Base-by-base conservation (phyloP, 257 asterid species). In the Solanum dulcamara region DNA sequence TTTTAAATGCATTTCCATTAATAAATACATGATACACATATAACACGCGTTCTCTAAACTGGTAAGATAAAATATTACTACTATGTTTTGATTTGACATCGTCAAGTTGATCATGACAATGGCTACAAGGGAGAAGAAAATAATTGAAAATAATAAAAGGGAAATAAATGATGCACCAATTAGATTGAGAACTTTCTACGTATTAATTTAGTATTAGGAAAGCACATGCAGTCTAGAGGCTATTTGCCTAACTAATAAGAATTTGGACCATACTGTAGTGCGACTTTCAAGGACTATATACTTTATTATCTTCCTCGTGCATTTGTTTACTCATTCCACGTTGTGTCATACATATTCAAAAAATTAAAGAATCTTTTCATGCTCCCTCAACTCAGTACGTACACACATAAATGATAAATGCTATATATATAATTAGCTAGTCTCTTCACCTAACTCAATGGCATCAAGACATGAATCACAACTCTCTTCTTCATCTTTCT, bases 401-500 rank as follows among this genome's bases (percentile, higher is more conserved):
- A 70, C 48, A 68, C 13, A 17, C 38, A 15, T 32, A 32, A 26
- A 64, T 64, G 32, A 28, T 30, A 30, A 6, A 62, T 28, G 2
- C 5, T 37, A 38, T 11, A 15, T 83, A 81, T 2, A 55, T 32
- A 83, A 74, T 14, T 28, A 35, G 15, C 6, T 70, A 55, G 18
- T 66, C 71, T 46, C 5, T 40, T 7, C 51, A 10, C 67, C 32
- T 24, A 59, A 11, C 42, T 80, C 37, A 50, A 88, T 88, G 90
- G 84, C 85, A 33, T 86, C 89, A 35, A 81, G 55, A 51, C 89
- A 80, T 64, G 72, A 64, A 50, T 84, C 88, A 79, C 83, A 84
- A 26, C 75, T 86, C 60, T 75, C 71, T 75, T 51, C 68, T 80
- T 79, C 85, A 46, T 86, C 89, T 90, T 87, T 91, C 42, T 40